Conservation (phyloP, 345 rosid genomes). For the Crucihimalaya himalaica region DNA sequence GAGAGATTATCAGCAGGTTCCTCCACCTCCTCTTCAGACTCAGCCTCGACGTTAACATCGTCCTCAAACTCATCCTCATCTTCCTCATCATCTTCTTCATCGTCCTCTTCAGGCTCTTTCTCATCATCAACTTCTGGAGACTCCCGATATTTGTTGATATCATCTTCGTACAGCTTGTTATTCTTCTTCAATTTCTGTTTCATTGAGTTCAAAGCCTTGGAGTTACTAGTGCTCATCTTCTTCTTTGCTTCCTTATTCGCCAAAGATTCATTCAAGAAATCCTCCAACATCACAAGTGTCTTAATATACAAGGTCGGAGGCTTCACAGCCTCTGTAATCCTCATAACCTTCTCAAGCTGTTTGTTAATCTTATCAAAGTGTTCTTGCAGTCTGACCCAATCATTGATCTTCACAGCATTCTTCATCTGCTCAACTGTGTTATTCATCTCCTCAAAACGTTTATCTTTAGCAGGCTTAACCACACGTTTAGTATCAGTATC, state of each 20-base stretch:
- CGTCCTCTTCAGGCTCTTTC: constrained; percentile 52
- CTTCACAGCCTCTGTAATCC: constrained; percentile 74
- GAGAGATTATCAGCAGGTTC: constrained; percentile 41
- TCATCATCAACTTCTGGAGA: constrained; percentile 77
- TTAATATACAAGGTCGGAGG: constrained; percentile 70
- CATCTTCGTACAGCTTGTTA: constrained; percentile 79
- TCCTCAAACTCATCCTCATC: constrained; percentile 57
- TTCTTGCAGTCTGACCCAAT: constrained; percentile 89
- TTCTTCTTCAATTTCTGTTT: constrained; percentile 91
- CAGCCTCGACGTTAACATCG: constrained; percentile 41
- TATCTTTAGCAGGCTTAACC: constrained; percentile 85
- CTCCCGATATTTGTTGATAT: constrained; percentile 70
- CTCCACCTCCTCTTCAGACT: constrained; percentile 45
- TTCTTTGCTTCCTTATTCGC: constrained; percentile 96
- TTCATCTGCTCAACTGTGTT: constrained; percentile 79
- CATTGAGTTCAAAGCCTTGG: constrained; percentile 95
- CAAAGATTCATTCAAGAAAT: constrained; percentile 73
- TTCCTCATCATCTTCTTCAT: constrained; percentile 47
- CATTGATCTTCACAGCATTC: constrained; percentile 95
- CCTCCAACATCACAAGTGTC: constrained; percentile 88
- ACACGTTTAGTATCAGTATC: constrained; percentile 51
- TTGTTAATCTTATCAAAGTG: constrained; percentile 89
- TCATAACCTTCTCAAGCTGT: constrained; percentile 94
- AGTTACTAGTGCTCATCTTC: constrained; percentile 96
- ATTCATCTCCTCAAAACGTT: constrained; percentile 83